Evolutionary conservation across 805 yeast genomes (phyloP).

Genomic region (Blastobotrys mokoenaii): DNA sequence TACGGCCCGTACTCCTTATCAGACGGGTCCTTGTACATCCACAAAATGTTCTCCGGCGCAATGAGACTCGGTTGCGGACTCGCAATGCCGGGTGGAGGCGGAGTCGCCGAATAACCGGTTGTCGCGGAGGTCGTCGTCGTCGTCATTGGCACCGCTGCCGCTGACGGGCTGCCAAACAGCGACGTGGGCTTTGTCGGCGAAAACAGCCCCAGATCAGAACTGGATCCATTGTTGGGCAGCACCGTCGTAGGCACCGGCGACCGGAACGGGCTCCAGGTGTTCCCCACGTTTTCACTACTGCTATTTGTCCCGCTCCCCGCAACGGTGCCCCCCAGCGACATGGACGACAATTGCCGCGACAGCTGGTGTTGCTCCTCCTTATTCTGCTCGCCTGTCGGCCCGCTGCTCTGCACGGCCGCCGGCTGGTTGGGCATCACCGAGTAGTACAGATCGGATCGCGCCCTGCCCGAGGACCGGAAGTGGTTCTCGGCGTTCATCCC

Average conservation of each 20-base stretch:
- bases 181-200: background rate
- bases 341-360: background rate
- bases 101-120: background rate
- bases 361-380: too few species aligned
- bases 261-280: background rate
- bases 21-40: constrained; percentile 68
- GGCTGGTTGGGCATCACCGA: constrained; percentile 25
- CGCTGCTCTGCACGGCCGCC: constrained; percentile 6
- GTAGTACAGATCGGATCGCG: constrained; percentile 25
- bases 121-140: background rate
- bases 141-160: background rate
- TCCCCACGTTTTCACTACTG: background rate
- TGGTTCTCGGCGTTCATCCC: constrained; percentile 29
- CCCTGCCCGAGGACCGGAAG: constrained; percentile 17
- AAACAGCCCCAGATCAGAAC: constrained; percentile 2
- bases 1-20: constrained; percentile 80
- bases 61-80: constrained; percentile 14
- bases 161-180: background rate
- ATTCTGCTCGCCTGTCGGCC: background rate
- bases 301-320: background rate
- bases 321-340: background rate
- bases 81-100: constrained; percentile 12
- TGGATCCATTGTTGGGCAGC: constrained; percentile 5
- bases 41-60: constrained; percentile 40
- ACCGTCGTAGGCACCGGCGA: background rate